Base-by-base conservation (phyloP, 192 early-diverging fungal genomes). In the Umbelopsis isabellina region DNA sequence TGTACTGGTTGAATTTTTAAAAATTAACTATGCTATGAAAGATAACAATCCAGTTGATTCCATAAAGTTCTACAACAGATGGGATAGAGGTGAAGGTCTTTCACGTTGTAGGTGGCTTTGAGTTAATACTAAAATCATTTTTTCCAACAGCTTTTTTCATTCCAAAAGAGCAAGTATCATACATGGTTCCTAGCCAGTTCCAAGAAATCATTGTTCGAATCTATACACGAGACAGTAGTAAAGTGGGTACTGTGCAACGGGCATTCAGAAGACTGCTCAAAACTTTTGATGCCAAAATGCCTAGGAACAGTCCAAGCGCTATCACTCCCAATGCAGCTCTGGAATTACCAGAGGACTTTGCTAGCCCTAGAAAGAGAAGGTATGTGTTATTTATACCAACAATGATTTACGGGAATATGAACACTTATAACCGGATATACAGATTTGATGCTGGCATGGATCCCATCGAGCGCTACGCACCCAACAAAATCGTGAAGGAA, bases 31-130 rank as follows among this genome's bases (percentile, higher is more conserved):
- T 77, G 93, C 92, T n/a, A 91, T 94, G 88, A 86, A 89, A 65
- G 87, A 89, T 50, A 76, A 87, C 30, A 96, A 98, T 68, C 97
- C 97, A 0, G 90, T 98, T 9, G 93, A 98, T 68, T 76, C 75
- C 33, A 84, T 95, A 68, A 81, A 83, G 44, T 98, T 98, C 69
- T 96, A 86, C 79, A 95, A 95, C 71, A 87, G 76, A 72, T 80
- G 83, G 58, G 75, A 73, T 16, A 75, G 79, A 41, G 78, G 78
- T 79, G 66, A 68, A n/a, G 4, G 20, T 13, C 10, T 37, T 25
- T 55, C 23, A 35, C 1, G 0, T 10, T 6, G 44, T 16, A 16
- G 7, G 55, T 46, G 15, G 23, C 13, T 1, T 25, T 27, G 18
- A 20, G 16, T n/a, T 20, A 13, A 37, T 46, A 21, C 20, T 44